Evolutionary conservation across 441 rosid genomes (phyloP).

Genomic region (Pelargonium citronellum): DNA sequence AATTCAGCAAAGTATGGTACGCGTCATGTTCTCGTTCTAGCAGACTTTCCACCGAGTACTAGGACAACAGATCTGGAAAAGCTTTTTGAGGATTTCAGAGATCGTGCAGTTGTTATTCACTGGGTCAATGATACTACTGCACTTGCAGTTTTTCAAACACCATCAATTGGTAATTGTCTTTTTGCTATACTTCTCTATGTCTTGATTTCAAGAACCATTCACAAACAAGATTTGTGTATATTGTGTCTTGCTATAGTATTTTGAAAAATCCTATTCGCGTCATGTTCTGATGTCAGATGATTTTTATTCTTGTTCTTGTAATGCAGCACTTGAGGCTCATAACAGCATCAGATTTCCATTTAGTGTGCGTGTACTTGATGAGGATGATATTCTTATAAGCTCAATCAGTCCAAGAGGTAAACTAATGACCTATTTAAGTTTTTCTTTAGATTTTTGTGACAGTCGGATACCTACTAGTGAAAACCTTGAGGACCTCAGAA

Average conservation of each 20-base stretch:
- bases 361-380: constrained; percentile 39
- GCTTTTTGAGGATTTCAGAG: constrained; percentile 53
- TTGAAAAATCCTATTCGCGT: not conserved
- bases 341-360: constrained; percentile 38
- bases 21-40: constrained; percentile 71
- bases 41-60: constrained; percentile 64
- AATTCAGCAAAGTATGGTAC: constrained; percentile 77
- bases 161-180: constrained; percentile 51
- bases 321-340: constrained; percentile 51
- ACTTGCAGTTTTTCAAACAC: constrained; percentile 77
- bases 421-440: not conserved
- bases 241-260: not conserved
- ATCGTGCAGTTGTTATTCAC: constrained; percentile 55
- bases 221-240: not conserved
- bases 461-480: not conserved
- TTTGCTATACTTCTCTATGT: not conserved
- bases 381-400: constrained; percentile 39
- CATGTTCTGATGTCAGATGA: not conserved
- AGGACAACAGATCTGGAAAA: constrained; percentile 75
- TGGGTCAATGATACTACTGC: constrained; percentile 94
- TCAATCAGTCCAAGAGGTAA: constrained; percentile 46
- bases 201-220: not conserved
- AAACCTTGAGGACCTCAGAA: not conserved
- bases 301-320: constrained; percentile 15
- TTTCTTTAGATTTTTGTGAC: not conserved